Percentiles rank a stretch among this genome's conserved stretches.
These are phyloP conservation scores for Elsinoe ampelina DNA, from an alignment of 2,329 filamentous ascomycete species.

Conservation along the genomic window DNA sequence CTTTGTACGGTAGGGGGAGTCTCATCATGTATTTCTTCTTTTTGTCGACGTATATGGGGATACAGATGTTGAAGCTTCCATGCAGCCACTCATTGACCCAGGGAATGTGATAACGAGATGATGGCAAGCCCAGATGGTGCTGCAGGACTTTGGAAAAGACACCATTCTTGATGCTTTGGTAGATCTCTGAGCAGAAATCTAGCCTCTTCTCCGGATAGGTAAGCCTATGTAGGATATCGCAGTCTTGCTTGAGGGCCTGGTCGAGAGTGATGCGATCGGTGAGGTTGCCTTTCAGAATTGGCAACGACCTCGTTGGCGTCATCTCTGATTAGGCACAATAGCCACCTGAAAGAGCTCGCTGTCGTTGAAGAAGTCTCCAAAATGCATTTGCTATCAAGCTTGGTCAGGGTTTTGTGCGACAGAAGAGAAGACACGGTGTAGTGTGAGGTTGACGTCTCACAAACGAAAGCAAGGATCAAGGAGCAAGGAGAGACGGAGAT, in stretches of 20 bases:
- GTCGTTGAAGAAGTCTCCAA: background rate
- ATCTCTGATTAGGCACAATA: background rate
- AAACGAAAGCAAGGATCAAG: too few relatives aligned
- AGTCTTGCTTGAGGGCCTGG: background rate
- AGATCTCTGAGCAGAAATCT: background rate
- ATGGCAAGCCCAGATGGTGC: background rate
- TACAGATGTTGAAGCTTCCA: constrained; percentile 5
- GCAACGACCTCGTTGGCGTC: background rate
- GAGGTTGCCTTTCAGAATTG: background rate
- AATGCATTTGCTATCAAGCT: too few relatives aligned
- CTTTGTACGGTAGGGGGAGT: constrained; percentile 14
- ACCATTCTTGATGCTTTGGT: background rate
- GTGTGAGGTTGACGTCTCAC: too few relatives aligned
- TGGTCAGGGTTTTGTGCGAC: too few relatives aligned
- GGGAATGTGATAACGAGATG: background rate
- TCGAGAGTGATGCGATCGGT: background rate
- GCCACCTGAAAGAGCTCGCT: background rate
- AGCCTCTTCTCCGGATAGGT: background rate
- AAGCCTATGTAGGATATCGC: background rate
- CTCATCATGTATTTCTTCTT: background rate
- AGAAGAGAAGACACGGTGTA: too few relatives aligned
- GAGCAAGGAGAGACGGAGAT: too few relatives aligned
- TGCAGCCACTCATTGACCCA: background rate
- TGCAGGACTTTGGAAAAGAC: background rate
- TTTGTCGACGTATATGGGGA: background rate